phyloP scores from a whole-genome alignment of 2,329 filamentous ascomycete genomes.

The Phaeomoniella chlamydospora region DNA sequence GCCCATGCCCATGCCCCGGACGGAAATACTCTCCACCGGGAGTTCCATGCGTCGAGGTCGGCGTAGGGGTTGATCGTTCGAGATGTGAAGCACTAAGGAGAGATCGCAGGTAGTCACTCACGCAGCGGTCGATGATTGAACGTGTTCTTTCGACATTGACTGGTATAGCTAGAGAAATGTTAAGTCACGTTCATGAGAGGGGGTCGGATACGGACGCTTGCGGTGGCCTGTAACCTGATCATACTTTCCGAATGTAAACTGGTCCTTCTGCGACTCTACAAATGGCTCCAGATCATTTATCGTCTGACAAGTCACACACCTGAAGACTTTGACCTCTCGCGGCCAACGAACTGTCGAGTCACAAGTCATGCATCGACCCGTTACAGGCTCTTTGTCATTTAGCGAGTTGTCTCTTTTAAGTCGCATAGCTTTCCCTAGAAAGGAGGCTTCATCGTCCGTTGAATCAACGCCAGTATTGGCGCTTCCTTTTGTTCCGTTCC shows the following conservation, averaged over 20 bases:
- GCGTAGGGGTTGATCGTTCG: too few species aligned
- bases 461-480: slow-evolving; percentile 26
- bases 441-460: slow-evolving; percentile 25
- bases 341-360: slow-evolving; percentile 71
- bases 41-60: too few species aligned
- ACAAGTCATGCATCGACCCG: slow-evolving; percentile 74
- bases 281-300: slow-evolving; percentile 60
- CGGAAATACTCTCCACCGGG: too few species aligned
- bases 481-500: slow-evolving; percentile 24
- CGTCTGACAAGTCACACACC: slow-evolving; percentile 71
- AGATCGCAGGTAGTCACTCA: slow-evolving; percentile 34
- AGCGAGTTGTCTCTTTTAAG: slow-evolving; percentile 15
- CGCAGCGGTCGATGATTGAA: slow-evolving; percentile 40
- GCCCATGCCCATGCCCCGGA: slow-evolving; percentile 11
- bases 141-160: slow-evolving; percentile 48
- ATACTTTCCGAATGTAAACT: background rate
- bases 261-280: slow-evolving; percentile 1
- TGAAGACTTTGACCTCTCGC: slow-evolving; percentile 55
- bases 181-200: background rate
- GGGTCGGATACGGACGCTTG: background rate
- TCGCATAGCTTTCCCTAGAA: slow-evolving; percentile 19
- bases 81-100: too few species aligned
- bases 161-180: slow-evolving; percentile 19
- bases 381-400: slow-evolving; percentile 45
- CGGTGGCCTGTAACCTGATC: background rate